A percentile compares a stretch with the other conserved stretches of the same genome.
These are phyloP conservation scores for Penicillium sp. DNA, from an alignment of 2,329 filamentous ascomycete genomes.

Conservation along the genomic window DNA sequence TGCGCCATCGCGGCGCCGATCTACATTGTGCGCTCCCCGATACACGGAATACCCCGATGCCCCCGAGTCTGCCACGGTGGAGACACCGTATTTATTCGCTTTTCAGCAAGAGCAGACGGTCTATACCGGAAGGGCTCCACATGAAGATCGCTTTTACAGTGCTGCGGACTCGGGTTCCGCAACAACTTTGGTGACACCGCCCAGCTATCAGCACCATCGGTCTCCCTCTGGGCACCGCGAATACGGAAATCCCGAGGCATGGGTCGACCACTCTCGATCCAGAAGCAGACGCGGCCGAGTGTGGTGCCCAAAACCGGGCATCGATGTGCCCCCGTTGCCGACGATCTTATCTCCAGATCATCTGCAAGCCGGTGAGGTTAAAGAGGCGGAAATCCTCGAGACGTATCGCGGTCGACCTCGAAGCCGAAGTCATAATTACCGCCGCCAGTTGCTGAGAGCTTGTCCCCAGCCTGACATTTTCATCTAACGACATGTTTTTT, in stretches of 20 bases:
- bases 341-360: slow-evolving; percentile 18
- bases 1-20: slow-evolving; percentile 14
- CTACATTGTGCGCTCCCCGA: slow-evolving; percentile 22
- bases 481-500: slow-evolving; percentile 12
- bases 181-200: slow-evolving; percentile 1
- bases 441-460: slow-evolving; percentile 17
- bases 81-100: neutral
- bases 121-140: slow-evolving; percentile 3
- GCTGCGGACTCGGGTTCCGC: slow-evolving; percentile 8
- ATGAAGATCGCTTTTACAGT: slow-evolving; percentile 12
- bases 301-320: slow-evolving; percentile 16
- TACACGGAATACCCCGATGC: slow-evolving; percentile 17
- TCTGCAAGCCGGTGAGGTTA: slow-evolving; percentile 2
- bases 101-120: slow-evolving; percentile 1
- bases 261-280: slow-evolving; percentile 12
- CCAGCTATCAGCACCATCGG: slow-evolving; percentile 6
- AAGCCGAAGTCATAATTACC: slow-evolving; percentile 23
- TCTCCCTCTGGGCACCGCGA: slow-evolving; percentile 13
- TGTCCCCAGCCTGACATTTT: slow-evolving; percentile 10
- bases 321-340: slow-evolving; percentile 19
- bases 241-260: neutral
- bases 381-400: slow-evolving; percentile 7
- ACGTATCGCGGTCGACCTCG: slow-evolving; percentile 21
- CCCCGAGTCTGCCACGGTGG: neutral
- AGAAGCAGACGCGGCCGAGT: slow-evolving; percentile 11